Evolutionary conservation across 2,329 filamentous ascomycete genomes (phyloP), one percentile per base, ranked within the genome.

Genomic region (Arthrobotrys sinensis): DNA sequence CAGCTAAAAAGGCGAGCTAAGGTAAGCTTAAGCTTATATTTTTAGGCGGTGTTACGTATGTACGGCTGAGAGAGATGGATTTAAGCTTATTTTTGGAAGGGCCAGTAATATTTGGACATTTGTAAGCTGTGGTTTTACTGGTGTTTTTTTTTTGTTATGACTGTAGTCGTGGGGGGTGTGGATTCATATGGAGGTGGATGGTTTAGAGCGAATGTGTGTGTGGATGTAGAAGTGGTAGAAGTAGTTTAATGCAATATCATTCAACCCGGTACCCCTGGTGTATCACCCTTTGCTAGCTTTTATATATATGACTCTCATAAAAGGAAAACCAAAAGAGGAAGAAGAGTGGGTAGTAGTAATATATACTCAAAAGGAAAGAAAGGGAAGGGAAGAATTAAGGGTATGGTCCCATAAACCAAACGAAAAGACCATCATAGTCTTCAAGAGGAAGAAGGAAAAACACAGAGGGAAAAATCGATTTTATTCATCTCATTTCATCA

Each of bases 401-500:
- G 36, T 28, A 28, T 4, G 8, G 6, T 28, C 46, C 38, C 46
- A 46, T 40, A 55, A n/a, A 43, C 19, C 4, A 16, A 46, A 62
- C 38, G 38, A 45, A 55, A n/a, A 53, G 19, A 46, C 34, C 28
- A 53, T 43, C 16, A 8, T 36, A 45, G 43, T 16, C 43, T 53
- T 21, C 2, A n/a, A 24, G 6, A 12, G 12, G 5, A 2, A 12
- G 21, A 64, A 46, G 5, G 24, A 62, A 28, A 21, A 67, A 24
- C 32, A 40, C n/a, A 52, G 53, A 21, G 21, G 40, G 16, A 57
- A 43, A n/a, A 34, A 43, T 11, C 1, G 36, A 24, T 46, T 46
- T 72, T 48, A 72, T 57, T 73, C 69, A 66, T 73, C 69, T 66
- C 50, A 46, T 65, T 28, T 73, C 60, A 50, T 66, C 36, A 71